These are phyloP conservation scores for Fagus crenata DNA, from an alignment of 306 rosid genomes.

Conservation along the genomic window DNA sequence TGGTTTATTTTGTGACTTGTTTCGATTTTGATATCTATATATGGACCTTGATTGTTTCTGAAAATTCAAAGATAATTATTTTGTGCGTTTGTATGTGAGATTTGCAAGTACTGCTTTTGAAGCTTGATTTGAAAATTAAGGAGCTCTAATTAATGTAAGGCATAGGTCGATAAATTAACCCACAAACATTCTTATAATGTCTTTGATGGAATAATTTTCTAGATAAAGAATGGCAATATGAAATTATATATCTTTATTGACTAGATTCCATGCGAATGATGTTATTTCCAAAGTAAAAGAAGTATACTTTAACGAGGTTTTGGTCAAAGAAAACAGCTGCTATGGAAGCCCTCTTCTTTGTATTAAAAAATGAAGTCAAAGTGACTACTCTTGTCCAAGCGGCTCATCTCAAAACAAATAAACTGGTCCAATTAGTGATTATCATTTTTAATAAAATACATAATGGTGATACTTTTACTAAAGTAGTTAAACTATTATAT, in stretches of 20 bases:
- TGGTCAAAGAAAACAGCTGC: constrained; percentile 10
- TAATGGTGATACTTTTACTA: background rate
- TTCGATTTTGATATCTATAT: too few species aligned
- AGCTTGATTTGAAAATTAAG: too few species aligned
- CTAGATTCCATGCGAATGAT: constrained; percentile 6
- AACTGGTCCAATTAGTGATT: too few species aligned
- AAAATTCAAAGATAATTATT: background rate
- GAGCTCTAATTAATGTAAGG: too few species aligned
- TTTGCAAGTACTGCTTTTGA: too few species aligned
- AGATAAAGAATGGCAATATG: background rate
- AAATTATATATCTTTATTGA: background rate
- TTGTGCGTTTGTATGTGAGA: too few species aligned
- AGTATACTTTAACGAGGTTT: background rate
- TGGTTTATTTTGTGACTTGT: too few species aligned
- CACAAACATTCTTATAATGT: background rate
- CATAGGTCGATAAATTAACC: too few species aligned
- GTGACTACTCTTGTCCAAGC: background rate
- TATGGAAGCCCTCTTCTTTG: background rate
- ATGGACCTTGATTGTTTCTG: background rate
- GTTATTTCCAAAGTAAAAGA: background rate
- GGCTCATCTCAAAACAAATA: background rate
- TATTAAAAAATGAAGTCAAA: background rate
- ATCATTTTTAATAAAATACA: too few species aligned
- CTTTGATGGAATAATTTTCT: background rate
- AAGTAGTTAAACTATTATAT: background rate